A percentile compares a stretch with the other conserved stretches of the same genome.
These are phyloP conservation scores for Canavalia gladiata DNA, from an alignment of 306 rosid genomes.

Conservation along the genomic window DNA sequence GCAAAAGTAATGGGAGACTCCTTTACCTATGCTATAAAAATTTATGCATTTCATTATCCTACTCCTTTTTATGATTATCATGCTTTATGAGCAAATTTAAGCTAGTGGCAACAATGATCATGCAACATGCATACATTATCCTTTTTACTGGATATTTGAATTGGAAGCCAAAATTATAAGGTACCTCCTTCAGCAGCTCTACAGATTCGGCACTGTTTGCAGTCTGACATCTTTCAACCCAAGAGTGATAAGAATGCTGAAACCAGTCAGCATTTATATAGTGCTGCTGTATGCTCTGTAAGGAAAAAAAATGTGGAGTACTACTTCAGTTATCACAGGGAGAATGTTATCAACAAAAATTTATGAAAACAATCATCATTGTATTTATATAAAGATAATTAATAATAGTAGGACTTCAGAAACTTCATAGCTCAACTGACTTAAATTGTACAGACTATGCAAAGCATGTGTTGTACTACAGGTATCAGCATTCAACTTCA, in stretches of 20 bases:
- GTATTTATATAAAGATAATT: slow-evolving; percentile 24
- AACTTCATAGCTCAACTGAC: slow-evolving; percentile 29
- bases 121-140: slow-evolving; percentile 31
- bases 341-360: slow-evolving; percentile 12
- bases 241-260: slow-evolving; percentile 67
- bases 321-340: slow-evolving; percentile 40
- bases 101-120: slow-evolving; percentile 29
- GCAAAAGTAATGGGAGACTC: slow-evolving; percentile 5
- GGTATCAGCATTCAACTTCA: slow-evolving; percentile 37
- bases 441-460: slow-evolving; percentile 19
- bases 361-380: neutral
- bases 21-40: slow-evolving; percentile 25
- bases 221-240: slow-evolving; percentile 80
- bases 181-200: slow-evolving; percentile 95
- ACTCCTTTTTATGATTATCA: neutral
- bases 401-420: neutral
- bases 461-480: neutral
- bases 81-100: slow-evolving; percentile 24
- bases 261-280: slow-evolving; percentile 82
- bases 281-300: slow-evolving; percentile 77
- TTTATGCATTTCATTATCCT: slow-evolving; percentile 35
- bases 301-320: slow-evolving; percentile 30
- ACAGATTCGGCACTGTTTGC: slow-evolving; percentile 80
- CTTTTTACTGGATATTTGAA: slow-evolving; percentile 36
- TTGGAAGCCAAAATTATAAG: slow-evolving; percentile 46